Base-by-base conservation (phyloP, 2,329 filamentous ascomycete species). In the Trichoderma sp. region DNA sequence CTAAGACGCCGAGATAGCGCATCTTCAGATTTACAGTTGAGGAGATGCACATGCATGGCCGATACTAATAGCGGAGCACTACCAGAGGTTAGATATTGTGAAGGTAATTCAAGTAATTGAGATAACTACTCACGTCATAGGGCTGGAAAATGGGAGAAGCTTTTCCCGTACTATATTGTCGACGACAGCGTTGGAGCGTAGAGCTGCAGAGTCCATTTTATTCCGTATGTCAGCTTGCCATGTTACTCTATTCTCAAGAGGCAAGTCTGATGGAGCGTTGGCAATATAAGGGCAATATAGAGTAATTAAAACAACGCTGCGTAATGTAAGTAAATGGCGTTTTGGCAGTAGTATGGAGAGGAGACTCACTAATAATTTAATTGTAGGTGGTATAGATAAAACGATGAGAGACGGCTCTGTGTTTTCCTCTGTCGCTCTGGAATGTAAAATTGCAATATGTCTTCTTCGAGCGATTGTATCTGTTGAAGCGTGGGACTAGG, bases 11-110 rank as follows among this genome's bases (percentile, higher is more conserved):
- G 62, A 57, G 53, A 55, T n/a, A 65, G 31, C 14, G 62, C 21
- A 19, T 65, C 62, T n/a, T 49, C 27, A n/a, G 62, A 65, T 57
- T 65, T 65, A 11, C 49, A 65, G 13, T 65, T 57, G 21, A 65
- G 53, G 11, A 65, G 49, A 57, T 65, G 62, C 7, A 53, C 53
- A 57, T 65, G 62, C 62, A 65, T 65, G 24, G 62, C 31, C 7
- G 62, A 57, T 57, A 65, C 47, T 16, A 65, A 21, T 11, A 65
- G 53, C 6, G 62, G 31, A 37, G 53, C 31, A 14, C 62, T 65
- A 4, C 4, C 37, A 27, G 10, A 10, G 7, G 40, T 65, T 19
- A 57, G 33, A 29, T 27, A 5, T 14, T 6, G 16, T 62, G 3
- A 7, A 24, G 13, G 43, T 1, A 62, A 35, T 33, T 49, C 2